phyloP scores from a whole-genome alignment of 129 eudicot species.

The Chrysanthemum makinoi region DNA sequence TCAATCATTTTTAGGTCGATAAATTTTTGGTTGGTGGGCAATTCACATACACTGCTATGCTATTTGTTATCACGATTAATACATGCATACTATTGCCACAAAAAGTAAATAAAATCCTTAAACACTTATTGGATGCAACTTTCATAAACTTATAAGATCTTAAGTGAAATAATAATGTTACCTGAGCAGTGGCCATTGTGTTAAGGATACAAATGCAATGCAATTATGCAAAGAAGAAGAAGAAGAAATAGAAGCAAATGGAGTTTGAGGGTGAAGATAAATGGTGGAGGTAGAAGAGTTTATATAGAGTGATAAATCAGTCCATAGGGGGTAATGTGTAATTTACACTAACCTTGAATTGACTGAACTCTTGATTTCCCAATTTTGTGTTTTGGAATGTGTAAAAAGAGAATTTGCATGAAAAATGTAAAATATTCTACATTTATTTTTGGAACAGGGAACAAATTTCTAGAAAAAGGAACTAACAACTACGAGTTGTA shows the following conservation, averaged over 20 bases:
- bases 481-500: too few species aligned
- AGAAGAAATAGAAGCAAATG: not conserved
- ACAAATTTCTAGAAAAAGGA: too few species aligned
- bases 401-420: not conserved
- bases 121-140: not conserved
- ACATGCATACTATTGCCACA: too few species aligned
- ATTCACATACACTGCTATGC: too few species aligned
- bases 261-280: conserved; percentile 27
- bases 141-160: not conserved
- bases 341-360: not conserved
- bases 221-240: not conserved
- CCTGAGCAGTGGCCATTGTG: conserved; percentile 57
- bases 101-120: not conserved
- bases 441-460: too few species aligned
- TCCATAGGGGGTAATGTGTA: conserved; percentile 4
- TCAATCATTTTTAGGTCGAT: too few species aligned
- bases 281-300: conserved; percentile 22
- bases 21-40: too few species aligned
- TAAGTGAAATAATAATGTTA: conserved; percentile 5
- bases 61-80: too few species aligned
- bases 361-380: not conserved
- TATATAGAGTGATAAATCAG: conserved; percentile 32
- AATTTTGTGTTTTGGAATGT: not conserved
- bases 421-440: too few species aligned
- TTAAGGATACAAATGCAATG: not conserved